phyloP scores from a whole-genome alignment of 2,329 filamentous ascomycete species.

The Diaporthe ampelina region DNA sequence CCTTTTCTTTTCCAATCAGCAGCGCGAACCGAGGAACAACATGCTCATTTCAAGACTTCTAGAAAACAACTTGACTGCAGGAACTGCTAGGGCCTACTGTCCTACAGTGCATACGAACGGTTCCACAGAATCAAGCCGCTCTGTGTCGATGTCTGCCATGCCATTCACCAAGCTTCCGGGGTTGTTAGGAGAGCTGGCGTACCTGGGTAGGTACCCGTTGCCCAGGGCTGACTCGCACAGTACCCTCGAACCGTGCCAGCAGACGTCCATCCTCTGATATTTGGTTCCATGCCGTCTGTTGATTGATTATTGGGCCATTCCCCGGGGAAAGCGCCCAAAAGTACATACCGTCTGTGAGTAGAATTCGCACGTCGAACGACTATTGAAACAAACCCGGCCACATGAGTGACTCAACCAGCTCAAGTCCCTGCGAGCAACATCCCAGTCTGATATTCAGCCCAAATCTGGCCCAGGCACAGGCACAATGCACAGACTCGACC shows the following conservation, averaged over 20 bases:
- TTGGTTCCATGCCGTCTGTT: not conserved
- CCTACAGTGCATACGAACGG: not conserved
- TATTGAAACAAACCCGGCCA: conserved; percentile 28
- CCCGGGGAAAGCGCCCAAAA: not conserved
- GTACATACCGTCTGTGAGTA: not conserved
- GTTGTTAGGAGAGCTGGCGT: not conserved
- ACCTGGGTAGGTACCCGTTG: not conserved
- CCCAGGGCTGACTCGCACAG: conserved; percentile 1
- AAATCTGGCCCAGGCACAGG: conserved; percentile 17
- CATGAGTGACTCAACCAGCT: conserved; percentile 17
- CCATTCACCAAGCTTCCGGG: not conserved
- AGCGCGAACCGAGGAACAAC: not conserved
- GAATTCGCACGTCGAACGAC: conserved; percentile 11
- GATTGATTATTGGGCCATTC: not conserved
- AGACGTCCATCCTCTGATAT: not conserved
- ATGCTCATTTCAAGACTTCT: not conserved
- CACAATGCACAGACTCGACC: conserved; percentile 31
- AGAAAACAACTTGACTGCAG: not conserved
- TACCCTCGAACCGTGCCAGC: conserved; percentile 3
- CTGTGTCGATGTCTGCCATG: not conserved
- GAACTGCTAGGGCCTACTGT: conserved; percentile 1
- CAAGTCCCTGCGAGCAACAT: conserved; percentile 34
- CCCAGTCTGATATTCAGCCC: conserved; percentile 23
- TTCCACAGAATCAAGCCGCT: not conserved
- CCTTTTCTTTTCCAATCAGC: conserved; percentile 28